Evolutionary conservation across 1,284 basidiomycete species (phyloP), one percentile per base, ranked within the genome.

Genomic region (Neolentinus lepideus): DNA sequence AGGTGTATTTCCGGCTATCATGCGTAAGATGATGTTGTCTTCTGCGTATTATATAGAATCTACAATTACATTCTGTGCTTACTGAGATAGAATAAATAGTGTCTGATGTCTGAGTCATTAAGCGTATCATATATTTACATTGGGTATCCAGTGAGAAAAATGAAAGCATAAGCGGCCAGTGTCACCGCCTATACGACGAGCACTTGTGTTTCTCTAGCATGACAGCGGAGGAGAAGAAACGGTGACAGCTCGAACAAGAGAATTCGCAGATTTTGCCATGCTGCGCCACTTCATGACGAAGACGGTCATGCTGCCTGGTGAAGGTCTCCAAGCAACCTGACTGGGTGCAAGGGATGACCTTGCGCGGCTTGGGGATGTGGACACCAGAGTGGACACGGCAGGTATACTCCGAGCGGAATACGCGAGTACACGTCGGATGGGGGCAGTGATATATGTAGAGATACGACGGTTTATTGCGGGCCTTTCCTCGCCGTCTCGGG

Each of bases 211-310:
- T 52, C 19, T 35, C 29, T 9, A 52, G 31, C 26, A 52, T 31
- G 9, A 10, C n/a, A 14, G 26, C 51, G 12, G 53, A 54, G 25
- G 59, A 61, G 52, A 61, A 61, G 52, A 61, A 61, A 22, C 58
- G 55, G 43, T 56, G 54, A 38, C 59, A 61, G 22, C 43, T 21
- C 8, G 50, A 9, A 29, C 59, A 61, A 4, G 56, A 53, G 54
- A 57, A 61, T 25, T 61, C 59, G 46, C 59, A 61, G 10, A 46
- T 54, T 51, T 61, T 61, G 25, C 58, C 59, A 26, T 61, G 59
- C 43, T 61, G 58, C 52, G 58, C 54, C 10, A 61, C 59, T 38
- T 61, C 59, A 38, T 61, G 59, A 8, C 59, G 55, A 8, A 61
- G 56, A 16, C 57, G 58, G 27, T 61, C 59, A 35, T 61, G 59